Evolutionary conservation across 257 asterid genomes (phyloP).

Genomic region (Euphrasia confusa): DNA sequence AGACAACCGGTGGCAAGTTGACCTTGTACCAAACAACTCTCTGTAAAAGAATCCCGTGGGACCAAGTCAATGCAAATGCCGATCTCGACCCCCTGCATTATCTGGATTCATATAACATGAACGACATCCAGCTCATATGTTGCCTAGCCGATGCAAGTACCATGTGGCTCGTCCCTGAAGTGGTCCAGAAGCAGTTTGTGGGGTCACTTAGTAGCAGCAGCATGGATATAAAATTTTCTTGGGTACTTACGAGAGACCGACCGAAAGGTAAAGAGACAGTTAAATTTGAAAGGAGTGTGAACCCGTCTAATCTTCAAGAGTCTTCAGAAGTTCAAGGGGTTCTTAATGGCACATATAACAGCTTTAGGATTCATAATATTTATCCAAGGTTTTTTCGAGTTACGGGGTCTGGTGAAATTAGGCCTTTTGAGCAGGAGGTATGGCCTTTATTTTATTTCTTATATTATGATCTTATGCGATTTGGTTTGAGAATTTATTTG

Average conservation of each 20-base stretch:
- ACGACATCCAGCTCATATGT: constrained; percentile 86
- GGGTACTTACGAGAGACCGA: constrained; percentile 89
- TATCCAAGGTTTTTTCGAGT: constrained; percentile 85
- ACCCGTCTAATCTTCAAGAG: constrained; percentile 54
- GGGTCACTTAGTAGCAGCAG: constrained; percentile 42
- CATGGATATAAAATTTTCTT: constrained; percentile 72
- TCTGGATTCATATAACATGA: constrained; percentile 58
- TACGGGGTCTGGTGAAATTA: constrained; percentile 94
- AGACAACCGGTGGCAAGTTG: constrained; percentile 73
- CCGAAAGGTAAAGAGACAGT: constrained; percentile 96
- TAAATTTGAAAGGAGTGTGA: constrained; percentile 68
- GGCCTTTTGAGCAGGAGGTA: constrained; percentile 86
- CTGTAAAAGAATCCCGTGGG: constrained; percentile 78
- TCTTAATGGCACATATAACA: constrained; percentile 66
- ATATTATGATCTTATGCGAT: neutral
- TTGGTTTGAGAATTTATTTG: neutral
- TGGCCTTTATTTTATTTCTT: constrained; percentile 4
- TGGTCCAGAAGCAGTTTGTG: constrained; percentile 70
- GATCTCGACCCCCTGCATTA: constrained; percentile 67
- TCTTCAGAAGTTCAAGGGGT: constrained; percentile 69
- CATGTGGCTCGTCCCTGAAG: constrained; percentile 82
- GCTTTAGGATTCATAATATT: constrained; percentile 61
- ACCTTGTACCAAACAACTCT: constrained; percentile 83
- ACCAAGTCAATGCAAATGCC: constrained; percentile 31
- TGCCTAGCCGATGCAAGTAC: constrained; percentile 89